Evolutionary conservation across 169 alveolate species (phyloP).

Genomic region (Plasmodium inui): DNA sequence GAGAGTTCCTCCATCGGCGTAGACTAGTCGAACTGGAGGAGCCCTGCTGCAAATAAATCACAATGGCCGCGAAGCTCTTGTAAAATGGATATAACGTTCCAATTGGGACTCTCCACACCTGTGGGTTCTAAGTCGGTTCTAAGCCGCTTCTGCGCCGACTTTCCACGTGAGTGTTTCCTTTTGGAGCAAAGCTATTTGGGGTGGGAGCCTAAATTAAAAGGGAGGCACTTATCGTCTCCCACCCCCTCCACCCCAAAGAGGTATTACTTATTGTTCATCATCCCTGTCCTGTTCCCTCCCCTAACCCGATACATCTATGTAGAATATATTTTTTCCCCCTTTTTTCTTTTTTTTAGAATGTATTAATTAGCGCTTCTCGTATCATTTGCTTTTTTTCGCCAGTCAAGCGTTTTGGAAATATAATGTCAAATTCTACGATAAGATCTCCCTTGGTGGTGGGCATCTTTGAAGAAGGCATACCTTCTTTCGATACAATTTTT

Average conservation of each 20-base stretch:
- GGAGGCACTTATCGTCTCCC: background rate
- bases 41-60: background rate
- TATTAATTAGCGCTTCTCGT: conserved; percentile 65
- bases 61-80: background rate
- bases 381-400: conserved; percentile 86
- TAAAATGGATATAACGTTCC: background rate
- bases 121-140: background rate
- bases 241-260: background rate
- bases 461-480: conserved; percentile 86
- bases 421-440: conserved; percentile 87
- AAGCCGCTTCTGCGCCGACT: background rate
- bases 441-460: conserved; percentile 88
- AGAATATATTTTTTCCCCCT: too few species aligned
- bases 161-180: background rate
- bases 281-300: background rate
- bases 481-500: conserved; percentile 87
- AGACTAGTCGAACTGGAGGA: background rate
- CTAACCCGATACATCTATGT: background rate
- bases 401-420: conserved; percentile 86
- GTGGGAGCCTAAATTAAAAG: background rate
- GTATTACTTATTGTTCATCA: background rate
- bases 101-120: background rate
- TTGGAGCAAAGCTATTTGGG: background rate
- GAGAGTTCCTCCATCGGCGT: background rate
- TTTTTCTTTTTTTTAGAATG: conserved; percentile 39